These are phyloP conservation scores for Aspergillus novofumigatus DNA, from an alignment of 2,329 filamentous ascomycete species.

Conservation along the genomic window DNA sequence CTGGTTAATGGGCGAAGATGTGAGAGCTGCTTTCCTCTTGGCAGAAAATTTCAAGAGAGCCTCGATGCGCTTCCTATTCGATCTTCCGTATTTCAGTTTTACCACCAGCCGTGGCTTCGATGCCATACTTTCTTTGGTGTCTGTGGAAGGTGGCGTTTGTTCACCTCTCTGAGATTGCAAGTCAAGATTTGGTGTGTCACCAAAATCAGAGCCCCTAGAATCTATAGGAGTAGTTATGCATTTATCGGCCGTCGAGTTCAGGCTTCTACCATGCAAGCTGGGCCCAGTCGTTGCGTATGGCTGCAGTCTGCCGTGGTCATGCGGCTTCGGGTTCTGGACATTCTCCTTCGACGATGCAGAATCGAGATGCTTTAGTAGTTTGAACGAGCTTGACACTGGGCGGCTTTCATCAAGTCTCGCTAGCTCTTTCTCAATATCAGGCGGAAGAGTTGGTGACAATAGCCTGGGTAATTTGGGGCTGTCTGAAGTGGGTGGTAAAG, in stretches of 20 bases:
- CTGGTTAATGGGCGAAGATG: conserved; percentile 23
- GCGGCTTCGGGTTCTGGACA: conserved; percentile 12
- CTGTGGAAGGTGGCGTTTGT: background rate
- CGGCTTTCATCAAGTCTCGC: conserved; percentile 39
- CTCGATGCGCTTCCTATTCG: conserved; percentile 46
- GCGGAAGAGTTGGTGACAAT: conserved; percentile 56
- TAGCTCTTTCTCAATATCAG: conserved; percentile 52
- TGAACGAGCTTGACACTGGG: conserved; percentile 11
- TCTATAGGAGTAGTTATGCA: conserved; percentile 5
- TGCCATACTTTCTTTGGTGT: conserved; percentile 6
- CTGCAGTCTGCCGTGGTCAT: conserved; percentile 12
- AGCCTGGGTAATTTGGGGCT: conserved; percentile 46
- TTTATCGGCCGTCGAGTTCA: conserved; percentile 10
- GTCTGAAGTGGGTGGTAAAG: conserved; percentile 40
- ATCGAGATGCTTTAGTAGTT: conserved; percentile 14
- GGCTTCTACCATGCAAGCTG: conserved; percentile 8
- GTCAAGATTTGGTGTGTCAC: conserved; percentile 6
- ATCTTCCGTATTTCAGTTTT: conserved; percentile 50
- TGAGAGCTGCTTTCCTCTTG: conserved; percentile 29
- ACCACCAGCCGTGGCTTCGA: conserved; percentile 39
- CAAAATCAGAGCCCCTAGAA: conserved; percentile 5
- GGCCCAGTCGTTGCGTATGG: conserved; percentile 15
- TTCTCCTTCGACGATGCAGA: conserved; percentile 18
- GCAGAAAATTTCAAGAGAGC: conserved; percentile 42
- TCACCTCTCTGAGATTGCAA: conserved; percentile 2